These are phyloP conservation scores for Leavenworthia alabamica DNA, from an alignment of 345 rosid species.

Conservation along the genomic window DNA sequence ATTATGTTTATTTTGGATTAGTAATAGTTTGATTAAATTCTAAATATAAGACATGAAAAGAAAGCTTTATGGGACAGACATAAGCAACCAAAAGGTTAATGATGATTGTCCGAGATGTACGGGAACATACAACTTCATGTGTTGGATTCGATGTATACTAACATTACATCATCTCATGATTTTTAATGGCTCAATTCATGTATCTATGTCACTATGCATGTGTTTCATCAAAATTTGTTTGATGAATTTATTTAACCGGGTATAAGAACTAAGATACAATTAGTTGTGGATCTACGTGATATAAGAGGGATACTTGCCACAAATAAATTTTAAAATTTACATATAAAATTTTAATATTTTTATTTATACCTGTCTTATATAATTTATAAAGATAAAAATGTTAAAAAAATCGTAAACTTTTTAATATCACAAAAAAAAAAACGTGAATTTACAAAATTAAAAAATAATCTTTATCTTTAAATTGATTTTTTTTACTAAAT, in stretches of 20 bases:
- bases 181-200: background rate
- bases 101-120: conserved; percentile 27
- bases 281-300: no score
- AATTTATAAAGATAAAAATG: no score
- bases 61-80: conserved; percentile 10
- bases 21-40: background rate
- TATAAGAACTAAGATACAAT: no score
- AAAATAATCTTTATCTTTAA: no score
- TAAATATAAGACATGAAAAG: conserved; percentile 2
- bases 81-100: conserved; percentile 18
- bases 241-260: background rate
- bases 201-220: background rate
- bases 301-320: no score
- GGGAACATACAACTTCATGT: conserved; percentile 23
- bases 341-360: no score
- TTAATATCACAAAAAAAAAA: no score
- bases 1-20: background rate
- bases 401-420: no score
- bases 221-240: background rate
- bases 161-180: conserved; percentile 22
- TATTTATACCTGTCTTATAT: no score
- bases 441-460: no score
- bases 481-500: no score
- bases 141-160: conserved; percentile 11
- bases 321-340: no score